A percentile compares a stretch with the other conserved stretches of the same genome.
phyloP scores from a whole-genome alignment of 768 basidiomycete genomes.

The Porpolomopsis calyptriformis region DNA sequence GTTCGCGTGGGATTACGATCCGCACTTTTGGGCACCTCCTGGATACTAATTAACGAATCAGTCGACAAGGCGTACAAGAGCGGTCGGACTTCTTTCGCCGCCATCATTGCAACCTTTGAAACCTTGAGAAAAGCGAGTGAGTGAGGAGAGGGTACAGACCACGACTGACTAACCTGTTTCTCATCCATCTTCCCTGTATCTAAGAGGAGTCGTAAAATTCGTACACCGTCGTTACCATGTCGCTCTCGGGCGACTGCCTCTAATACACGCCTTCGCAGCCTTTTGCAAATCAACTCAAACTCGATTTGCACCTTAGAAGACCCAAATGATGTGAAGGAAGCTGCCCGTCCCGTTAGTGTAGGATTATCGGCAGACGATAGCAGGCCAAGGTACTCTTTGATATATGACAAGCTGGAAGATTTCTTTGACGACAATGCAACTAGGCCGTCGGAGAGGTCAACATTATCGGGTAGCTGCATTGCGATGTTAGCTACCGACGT shows the following conservation, averaged over 20 bases:
- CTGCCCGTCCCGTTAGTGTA: constrained; percentile 54
- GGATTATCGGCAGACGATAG: constrained; percentile 78
- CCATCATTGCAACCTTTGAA: constrained; percentile 88
- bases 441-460: constrained; percentile 53
- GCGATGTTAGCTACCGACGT: constrained; percentile 56
- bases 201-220: constrained; percentile 68
- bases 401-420: constrained; percentile 43
- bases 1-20: constrained; percentile 84
- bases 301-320: constrained; percentile 72
- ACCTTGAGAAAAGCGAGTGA: constrained; percentile 41
- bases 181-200: constrained; percentile 89
- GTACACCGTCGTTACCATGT: constrained; percentile 73
- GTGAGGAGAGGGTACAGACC: neutral
- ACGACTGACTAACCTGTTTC: constrained; percentile 60
- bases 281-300: constrained; percentile 58
- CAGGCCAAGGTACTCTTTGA: constrained; percentile 77
- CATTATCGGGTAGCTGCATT: constrained; percentile 52
- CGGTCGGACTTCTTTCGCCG: constrained; percentile 76
- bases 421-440: constrained; percentile 43
- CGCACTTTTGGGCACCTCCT: constrained; percentile 85
- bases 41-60: constrained; percentile 77
- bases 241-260: constrained; percentile 75
- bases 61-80: constrained; percentile 68
- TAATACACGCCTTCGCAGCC: constrained; percentile 59
- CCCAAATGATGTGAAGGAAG: constrained; percentile 60